Conservation (phyloP, 805 yeast genomes). For the Metschnikowia anglica region DNA sequence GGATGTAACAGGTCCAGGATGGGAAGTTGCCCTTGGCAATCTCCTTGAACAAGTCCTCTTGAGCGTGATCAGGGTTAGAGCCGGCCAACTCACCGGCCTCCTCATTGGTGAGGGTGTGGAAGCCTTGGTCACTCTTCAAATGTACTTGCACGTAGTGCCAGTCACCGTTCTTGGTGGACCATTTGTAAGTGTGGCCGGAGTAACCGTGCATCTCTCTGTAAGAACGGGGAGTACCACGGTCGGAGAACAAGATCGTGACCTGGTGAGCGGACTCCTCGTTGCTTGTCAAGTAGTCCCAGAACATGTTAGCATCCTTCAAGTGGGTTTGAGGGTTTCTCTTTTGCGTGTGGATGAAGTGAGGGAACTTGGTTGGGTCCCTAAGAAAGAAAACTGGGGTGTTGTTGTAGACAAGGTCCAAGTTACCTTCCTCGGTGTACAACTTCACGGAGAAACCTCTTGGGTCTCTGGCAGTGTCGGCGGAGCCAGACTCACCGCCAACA, state of each 20-base stretch:
- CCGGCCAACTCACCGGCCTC: conserved; percentile 70
- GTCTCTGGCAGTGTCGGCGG: conserved; percentile 82
- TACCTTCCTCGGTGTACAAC: conserved; percentile 81
- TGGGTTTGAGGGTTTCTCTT: conserved; percentile 81
- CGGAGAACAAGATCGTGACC: conserved; percentile 69
- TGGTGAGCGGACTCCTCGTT: conserved; percentile 78
- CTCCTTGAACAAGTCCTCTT: conserved; percentile 73
- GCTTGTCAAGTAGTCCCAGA: conserved; percentile 77
- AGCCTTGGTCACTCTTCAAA: conserved; percentile 64
- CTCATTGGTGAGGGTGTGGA: conserved; percentile 53
- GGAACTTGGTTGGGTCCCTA: conserved; percentile 84
- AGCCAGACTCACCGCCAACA: conserved; percentile 82
- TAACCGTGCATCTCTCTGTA: conserved; percentile 80
- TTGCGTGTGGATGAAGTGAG: conserved; percentile 85
- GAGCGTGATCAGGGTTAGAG: conserved; percentile 78
- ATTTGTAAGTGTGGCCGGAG: conserved; percentile 82
- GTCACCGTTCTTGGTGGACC: conserved; percentile 72
- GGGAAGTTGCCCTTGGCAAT: conserved; percentile 79
- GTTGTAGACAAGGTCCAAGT: conserved; percentile 81
- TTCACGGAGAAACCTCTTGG: conserved; percentile 85
- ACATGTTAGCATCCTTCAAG: conserved; percentile 75
- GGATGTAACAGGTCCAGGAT: conserved; percentile 82
- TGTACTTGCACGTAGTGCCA: conserved; percentile 81
- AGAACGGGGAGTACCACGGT: conserved; percentile 79
- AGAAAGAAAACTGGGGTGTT: conserved; percentile 84